Percentiles rank a stretch among this genome's conserved stretches.
phyloP scores from a whole-genome alignment of 1,284 basidiomycete species.

The Tilletiaria anomala region DNA sequence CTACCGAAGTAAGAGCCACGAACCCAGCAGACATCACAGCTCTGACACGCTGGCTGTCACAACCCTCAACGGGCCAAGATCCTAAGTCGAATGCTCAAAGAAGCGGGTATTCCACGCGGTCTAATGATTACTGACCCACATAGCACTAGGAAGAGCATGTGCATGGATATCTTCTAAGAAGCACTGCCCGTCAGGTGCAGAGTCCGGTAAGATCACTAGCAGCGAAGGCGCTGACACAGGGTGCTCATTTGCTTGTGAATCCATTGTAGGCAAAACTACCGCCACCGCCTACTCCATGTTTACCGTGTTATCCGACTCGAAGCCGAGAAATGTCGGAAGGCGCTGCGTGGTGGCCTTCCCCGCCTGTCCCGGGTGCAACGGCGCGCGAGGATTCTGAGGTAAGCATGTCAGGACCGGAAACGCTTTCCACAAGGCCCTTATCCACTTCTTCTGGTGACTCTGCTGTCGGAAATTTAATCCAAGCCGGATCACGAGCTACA shows the following conservation, averaged over 20 bases:
- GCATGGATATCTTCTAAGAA: slow-evolving; percentile 55
- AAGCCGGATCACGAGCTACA: too few relatives aligned
- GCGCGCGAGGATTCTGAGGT: not conserved
- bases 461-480: too few relatives aligned
- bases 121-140: slow-evolving; percentile 47
- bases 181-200: slow-evolving; percentile 50
- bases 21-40: too few relatives aligned
- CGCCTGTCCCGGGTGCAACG: slow-evolving; percentile 9
- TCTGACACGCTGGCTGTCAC: too few relatives aligned
- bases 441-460: slow-evolving; percentile 39
- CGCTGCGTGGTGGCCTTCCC: slow-evolving; percentile 13
- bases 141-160: slow-evolving; percentile 51
- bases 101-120: too few relatives aligned
- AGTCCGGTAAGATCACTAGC: too few relatives aligned
- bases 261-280: too few relatives aligned
- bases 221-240: too few relatives aligned
- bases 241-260: too few relatives aligned
- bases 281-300: slow-evolving; percentile 54
- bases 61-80: too few relatives aligned
- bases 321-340: slow-evolving; percentile 43
- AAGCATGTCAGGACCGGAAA: not conserved
- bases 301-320: slow-evolving; percentile 54
- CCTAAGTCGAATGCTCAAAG: too few relatives aligned
- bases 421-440: slow-evolving; percentile 9
- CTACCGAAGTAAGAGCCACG: too few relatives aligned